A percentile compares a stretch with the other conserved stretches of the same genome.
Conservation (phyloP, 2,329 filamentous ascomycete species). For the Ophiostoma fasciatum region DNA sequence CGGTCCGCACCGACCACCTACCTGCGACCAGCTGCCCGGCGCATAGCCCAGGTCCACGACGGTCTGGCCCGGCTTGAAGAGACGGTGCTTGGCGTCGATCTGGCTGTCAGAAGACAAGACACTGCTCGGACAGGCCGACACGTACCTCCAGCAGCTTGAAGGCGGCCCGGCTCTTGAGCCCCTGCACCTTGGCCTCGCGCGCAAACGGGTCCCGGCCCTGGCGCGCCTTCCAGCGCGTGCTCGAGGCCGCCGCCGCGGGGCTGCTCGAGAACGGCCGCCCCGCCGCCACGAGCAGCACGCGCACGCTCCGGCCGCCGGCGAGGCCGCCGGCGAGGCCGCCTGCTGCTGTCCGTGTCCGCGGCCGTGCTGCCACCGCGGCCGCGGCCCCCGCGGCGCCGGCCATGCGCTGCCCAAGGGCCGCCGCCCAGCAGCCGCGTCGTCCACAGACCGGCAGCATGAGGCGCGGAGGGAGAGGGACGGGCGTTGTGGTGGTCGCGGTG, state of each 20-base stretch:
- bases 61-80: constrained; percentile 70
- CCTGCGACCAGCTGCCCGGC: constrained; percentile 58
- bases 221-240: constrained; percentile 62
- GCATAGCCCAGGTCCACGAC: constrained; percentile 87
- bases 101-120: constrained; percentile 19
- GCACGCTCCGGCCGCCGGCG: too few relatives aligned
- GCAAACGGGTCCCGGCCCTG: constrained; percentile 61
- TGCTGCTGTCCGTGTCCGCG: too few relatives aligned
- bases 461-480: too few relatives aligned
- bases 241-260: constrained; percentile 37
- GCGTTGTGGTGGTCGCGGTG: too few relatives aligned
- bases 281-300: too few relatives aligned
- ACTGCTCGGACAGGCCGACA: not conserved
- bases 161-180: constrained; percentile 77
- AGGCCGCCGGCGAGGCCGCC: too few relatives aligned
- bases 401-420: too few relatives aligned
- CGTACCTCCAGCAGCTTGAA: constrained; percentile 78
- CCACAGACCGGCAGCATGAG: too few relatives aligned
- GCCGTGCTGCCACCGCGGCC: too few relatives aligned
- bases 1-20: constrained; percentile 16
- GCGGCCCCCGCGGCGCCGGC: too few relatives aligned
- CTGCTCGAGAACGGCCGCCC: constrained; percentile 1
- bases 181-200: constrained; percentile 60
- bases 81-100: constrained; percentile 67
- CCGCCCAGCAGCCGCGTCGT: too few relatives aligned